Percentiles rank a stretch among this genome's conserved stretches.
phyloP scores from a whole-genome alignment of 1,139 yeast species.

The Sugiyamaella japonica region DNA sequence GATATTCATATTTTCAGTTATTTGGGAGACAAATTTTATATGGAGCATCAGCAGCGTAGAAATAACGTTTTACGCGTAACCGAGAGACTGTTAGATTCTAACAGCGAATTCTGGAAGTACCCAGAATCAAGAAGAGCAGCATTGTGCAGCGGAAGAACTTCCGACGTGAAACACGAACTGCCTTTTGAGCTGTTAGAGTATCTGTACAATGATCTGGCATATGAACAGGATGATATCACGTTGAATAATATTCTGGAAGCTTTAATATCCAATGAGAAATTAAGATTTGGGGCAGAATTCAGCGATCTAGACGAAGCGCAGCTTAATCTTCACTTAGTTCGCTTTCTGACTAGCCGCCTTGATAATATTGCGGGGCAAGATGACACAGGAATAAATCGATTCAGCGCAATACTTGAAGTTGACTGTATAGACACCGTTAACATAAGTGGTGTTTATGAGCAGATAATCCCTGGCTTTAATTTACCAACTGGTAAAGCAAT shows the following conservation, averaged over 20 bases:
- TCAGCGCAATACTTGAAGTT: neutral
- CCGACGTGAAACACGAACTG: neutral
- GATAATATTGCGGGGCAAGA: neutral
- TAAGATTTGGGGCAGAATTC: neutral
- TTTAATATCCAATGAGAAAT: neutral
- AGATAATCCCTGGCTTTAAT: constrained; percentile 9
- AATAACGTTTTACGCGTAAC: neutral
- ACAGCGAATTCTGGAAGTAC: neutral
- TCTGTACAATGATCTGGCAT: neutral
- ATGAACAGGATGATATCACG: neutral
- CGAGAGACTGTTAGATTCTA: neutral
- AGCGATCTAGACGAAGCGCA: neutral
- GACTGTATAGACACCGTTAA: neutral
- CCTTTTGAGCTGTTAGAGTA: neutral
- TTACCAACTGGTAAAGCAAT: constrained; percentile 9
- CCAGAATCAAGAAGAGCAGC: neutral
- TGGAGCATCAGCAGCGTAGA: neutral
- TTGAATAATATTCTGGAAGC: neutral
- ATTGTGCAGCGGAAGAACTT: neutral
- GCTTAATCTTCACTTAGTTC: neutral
- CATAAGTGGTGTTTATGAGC: neutral
- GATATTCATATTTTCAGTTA: constrained; percentile 13
- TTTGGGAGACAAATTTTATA: constrained; percentile 8
- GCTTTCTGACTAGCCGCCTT: neutral
- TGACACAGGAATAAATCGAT: neutral